phyloP scores from a whole-genome alignment of 1,139 yeast species.

The Yamadazyma diddensiae region DNA sequence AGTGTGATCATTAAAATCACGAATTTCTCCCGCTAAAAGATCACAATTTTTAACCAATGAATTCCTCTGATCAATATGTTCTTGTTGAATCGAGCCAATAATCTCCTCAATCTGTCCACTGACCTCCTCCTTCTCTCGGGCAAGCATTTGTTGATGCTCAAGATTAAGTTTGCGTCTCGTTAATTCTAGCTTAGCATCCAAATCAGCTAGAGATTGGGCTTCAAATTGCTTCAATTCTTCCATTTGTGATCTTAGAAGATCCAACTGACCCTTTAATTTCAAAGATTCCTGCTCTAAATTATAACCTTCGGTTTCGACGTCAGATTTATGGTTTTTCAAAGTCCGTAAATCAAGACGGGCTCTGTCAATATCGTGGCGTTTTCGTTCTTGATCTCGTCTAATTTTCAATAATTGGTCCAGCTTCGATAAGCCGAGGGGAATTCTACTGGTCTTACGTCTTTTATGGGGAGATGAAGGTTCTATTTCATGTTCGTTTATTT shows the following conservation, averaged over 20 bases:
- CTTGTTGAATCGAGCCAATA: conserved; percentile 16
- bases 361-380: conserved; percentile 12
- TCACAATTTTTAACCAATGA: conserved; percentile 11
- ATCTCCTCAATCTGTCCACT: conserved; percentile 33
- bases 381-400: conserved; percentile 10
- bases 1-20: conserved; percentile 14
- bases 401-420: conserved; percentile 11
- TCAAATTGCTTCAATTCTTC: conserved; percentile 30
- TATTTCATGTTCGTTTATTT: no score
- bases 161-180: conserved; percentile 31
- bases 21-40: conserved; percentile 3
- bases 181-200: conserved; percentile 34
- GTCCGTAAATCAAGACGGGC: conserved; percentile 22
- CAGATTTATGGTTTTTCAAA: conserved; percentile 34
- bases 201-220: conserved; percentile 22
- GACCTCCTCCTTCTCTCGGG: conserved; percentile 35
- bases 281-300: conserved; percentile 35
- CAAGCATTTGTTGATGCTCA: conserved; percentile 32
- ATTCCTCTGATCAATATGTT: conserved; percentile 6
- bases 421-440: conserved; percentile 14
- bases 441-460: conserved; percentile 11
- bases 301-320: conserved; percentile 33
- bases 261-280: conserved; percentile 19
- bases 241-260: conserved; percentile 22
- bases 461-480: conserved; percentile 9